Percentiles rank a stretch among this genome's conserved stretches.
phyloP scores from a whole-genome alignment of 441 rosid genomes.

The Lagerstroemia fauriei region DNA sequence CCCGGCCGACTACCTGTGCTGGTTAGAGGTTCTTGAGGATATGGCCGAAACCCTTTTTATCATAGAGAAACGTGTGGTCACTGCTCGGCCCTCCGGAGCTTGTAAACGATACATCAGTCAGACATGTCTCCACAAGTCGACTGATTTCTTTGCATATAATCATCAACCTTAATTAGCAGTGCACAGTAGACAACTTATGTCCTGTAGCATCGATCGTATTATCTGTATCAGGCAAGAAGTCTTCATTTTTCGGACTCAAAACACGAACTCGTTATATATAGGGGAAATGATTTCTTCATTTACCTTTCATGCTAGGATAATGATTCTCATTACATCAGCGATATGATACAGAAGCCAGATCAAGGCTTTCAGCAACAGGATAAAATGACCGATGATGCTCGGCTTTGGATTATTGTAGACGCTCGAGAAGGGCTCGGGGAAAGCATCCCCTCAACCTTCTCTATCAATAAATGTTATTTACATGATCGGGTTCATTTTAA shows the following conservation, averaged over 20 bases:
- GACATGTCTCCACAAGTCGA: conserved; percentile 36
- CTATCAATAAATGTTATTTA: not conserved
- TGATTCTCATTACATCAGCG: not conserved
- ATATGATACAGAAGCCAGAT: not conserved
- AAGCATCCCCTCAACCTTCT: not conserved
- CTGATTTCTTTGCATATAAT: too few relatives aligned
- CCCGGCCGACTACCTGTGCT: conserved; percentile 60
- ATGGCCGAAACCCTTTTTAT: conserved; percentile 37
- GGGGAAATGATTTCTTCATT: too few relatives aligned
- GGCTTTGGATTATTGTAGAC: not conserved
- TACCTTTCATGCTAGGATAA: not conserved
- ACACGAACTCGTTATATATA: too few relatives aligned
- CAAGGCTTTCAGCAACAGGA: not conserved
- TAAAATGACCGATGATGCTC: not conserved
- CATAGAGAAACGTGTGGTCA: conserved; percentile 43
- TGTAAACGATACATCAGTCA: conserved; percentile 74
- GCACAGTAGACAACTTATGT: too few relatives aligned
- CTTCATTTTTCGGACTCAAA: too few relatives aligned
- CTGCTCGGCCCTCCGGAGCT: conserved; percentile 70
- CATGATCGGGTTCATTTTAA: not conserved
- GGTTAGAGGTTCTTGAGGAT: conserved; percentile 46
- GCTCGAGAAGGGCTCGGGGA: not conserved
- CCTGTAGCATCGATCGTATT: too few relatives aligned
- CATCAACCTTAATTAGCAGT: too few relatives aligned
- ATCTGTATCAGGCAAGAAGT: too few relatives aligned